A percentile compares a stretch with the other conserved stretches of the same genome.
These are phyloP conservation scores for Schizonepeta tenuifolia DNA, from an alignment of 257 asterid species.

Conservation along the genomic window DNA sequence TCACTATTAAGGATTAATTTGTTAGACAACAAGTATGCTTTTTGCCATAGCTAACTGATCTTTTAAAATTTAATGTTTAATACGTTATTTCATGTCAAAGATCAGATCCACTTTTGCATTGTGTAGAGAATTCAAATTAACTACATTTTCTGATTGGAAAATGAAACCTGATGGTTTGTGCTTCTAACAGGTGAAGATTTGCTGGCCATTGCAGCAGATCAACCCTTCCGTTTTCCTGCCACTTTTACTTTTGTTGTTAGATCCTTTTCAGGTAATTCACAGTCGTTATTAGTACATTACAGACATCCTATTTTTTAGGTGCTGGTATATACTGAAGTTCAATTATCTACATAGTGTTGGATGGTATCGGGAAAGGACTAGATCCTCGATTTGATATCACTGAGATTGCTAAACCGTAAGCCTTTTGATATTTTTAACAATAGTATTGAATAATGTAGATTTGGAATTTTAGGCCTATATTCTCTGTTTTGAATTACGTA, in stretches of 20 bases:
- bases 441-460: background rate
- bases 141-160: background rate
- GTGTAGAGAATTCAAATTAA: background rate
- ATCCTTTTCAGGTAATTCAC: conserved; percentile 80
- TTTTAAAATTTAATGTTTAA: background rate
- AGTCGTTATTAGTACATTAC: background rate
- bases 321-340: conserved; percentile 32
- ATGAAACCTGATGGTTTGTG: conserved; percentile 1
- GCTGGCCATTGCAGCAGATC: conserved; percentile 93
- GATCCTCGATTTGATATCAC: conserved; percentile 98
- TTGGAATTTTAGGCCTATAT: background rate
- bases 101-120: too few relatives aligned
- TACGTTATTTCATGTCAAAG: background rate
- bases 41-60: background rate
- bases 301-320: conserved; percentile 26
- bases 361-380: conserved; percentile 98
- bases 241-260: conserved; percentile 97
- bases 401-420: conserved; percentile 99
- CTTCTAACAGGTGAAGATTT: conserved; percentile 82
- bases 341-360: conserved; percentile 64
- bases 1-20: conserved; percentile 22
- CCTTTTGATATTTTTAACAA: background rate
- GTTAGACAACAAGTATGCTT: background rate
- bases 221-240: conserved; percentile 97
- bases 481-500: conserved; percentile 20